phyloP scores from a whole-genome alignment of 768 basidiomycete species.

The Hirschioporus abietinus region DNA sequence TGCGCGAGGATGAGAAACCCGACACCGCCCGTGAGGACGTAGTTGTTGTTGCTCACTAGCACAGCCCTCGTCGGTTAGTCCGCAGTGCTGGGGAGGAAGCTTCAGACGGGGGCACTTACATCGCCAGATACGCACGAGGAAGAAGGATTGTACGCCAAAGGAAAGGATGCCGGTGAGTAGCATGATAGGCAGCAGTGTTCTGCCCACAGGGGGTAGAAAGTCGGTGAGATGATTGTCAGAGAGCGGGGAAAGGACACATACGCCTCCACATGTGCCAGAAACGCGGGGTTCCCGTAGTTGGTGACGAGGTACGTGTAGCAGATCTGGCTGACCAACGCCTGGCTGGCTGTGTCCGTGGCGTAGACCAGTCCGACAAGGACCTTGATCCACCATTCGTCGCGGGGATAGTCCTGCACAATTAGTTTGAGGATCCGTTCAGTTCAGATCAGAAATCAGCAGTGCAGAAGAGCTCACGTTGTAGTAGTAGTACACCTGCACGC shows the following conservation, averaged over 20 bases:
- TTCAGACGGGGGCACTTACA: neutral
- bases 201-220: neutral
- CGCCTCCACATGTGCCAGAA: neutral
- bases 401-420: neutral
- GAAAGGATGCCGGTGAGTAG: neutral
- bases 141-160: neutral
- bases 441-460: neutral
- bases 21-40: neutral
- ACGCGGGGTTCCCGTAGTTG: neutral
- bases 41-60: neutral
- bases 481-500: constrained; percentile 4
- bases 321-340: constrained; percentile 3
- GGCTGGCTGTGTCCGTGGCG: constrained; percentile 3
- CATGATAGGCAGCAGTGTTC: neutral
- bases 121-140: constrained; percentile 1
- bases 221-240: neutral
- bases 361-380: neutral
- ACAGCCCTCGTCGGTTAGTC: neutral
- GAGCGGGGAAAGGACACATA: neutral
- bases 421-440: neutral
- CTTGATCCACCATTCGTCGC: neutral
- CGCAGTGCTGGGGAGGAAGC: neutral
- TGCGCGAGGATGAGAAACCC: neutral
- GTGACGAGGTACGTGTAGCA: constrained; percentile 6
- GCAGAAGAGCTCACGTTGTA: neutral